Base-by-base conservation (phyloP, 2,329 filamentous ascomycete genomes). In the Ascochyta rabiei region DNA sequence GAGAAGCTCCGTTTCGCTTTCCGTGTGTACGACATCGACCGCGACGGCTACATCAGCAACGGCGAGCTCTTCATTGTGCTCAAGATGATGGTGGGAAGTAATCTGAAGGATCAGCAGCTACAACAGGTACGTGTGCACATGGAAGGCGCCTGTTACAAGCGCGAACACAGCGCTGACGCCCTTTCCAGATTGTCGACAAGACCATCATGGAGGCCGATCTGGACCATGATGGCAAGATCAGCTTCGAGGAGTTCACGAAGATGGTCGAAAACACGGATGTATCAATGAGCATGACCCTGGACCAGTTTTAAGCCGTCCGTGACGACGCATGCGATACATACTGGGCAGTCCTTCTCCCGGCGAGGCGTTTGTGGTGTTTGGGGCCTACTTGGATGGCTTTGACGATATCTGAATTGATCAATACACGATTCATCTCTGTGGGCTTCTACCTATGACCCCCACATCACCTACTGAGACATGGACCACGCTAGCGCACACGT, bases 31-130 rank as follows among this genome's bases (percentile, higher is more conserved):
- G 95, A 99, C 76, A 98, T 99, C 72, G 95, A 99, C 78, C 91
- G 95, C 57, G 95, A 99, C 77, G 95, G 95, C 21, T 99, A 90
- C 80, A 99, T 99, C 73, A 96, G 91, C 81, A 99, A 99, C 77
- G 95, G 95, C 70, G 95, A 99, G 82, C 85, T 99, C 46, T 99
- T 98, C 77, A 98, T 99, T 71, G 95, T 99, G 72, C 84, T 99
- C 71, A 99, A 99, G 89, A 99, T 99, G 95, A 99, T 99, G 95
- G 95, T 99, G 46, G 95, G 95, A 56, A 97, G 90, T 81, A 99
- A 99, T 78, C 81, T 99, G 72, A 99, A 99, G 84, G 95, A 99
- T 77, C 91, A 97, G 79, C 95, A 99, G 80, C 80, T 99, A 75
- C 95, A 99, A 81, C 95, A 93, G 78, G 80, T 81, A 69, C 44